Percentiles rank a stretch among this genome's conserved stretches.
Evolutionary conservation across 2,329 filamentous ascomycete species (phyloP).

Genomic region (Diaporthe sp.): DNA sequence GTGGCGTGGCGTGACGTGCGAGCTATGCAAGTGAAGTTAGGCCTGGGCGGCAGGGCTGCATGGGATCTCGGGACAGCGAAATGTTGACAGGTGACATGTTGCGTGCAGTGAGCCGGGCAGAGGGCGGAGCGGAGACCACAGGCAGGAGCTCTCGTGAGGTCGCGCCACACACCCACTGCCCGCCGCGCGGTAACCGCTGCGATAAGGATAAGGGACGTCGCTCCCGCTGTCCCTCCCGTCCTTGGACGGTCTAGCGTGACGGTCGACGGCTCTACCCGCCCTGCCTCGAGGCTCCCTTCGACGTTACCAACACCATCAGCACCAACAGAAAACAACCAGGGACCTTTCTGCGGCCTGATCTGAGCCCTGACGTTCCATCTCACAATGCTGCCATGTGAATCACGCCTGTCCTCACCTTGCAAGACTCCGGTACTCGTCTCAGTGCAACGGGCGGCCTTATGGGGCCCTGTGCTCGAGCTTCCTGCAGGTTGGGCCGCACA

Average conservation of each 20-base stretch:
- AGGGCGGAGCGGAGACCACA: background rate
- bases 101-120: constrained; percentile 10
- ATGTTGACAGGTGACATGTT: constrained; percentile 18
- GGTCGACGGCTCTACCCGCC: constrained; percentile 13
- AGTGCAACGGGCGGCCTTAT: background rate
- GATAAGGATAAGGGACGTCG: constrained; percentile 16
- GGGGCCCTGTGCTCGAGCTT: background rate
- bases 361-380: background rate
- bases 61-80: background rate
- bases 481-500: background rate
- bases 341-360: background rate
- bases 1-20: background rate
- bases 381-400: background rate
- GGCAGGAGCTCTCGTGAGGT: background rate
- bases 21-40: background rate
- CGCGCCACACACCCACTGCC: background rate
- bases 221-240: background rate
- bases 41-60: constrained; percentile 9
- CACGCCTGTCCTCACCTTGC: background rate
- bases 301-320: background rate
- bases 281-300: background rate
- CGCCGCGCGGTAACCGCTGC: background rate
- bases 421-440: background rate
- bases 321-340: background rate
- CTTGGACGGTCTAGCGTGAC: background rate